Evolutionary conservation across 1,284 basidiomycete species (phyloP).

Genomic region (Tilletia caries): DNA sequence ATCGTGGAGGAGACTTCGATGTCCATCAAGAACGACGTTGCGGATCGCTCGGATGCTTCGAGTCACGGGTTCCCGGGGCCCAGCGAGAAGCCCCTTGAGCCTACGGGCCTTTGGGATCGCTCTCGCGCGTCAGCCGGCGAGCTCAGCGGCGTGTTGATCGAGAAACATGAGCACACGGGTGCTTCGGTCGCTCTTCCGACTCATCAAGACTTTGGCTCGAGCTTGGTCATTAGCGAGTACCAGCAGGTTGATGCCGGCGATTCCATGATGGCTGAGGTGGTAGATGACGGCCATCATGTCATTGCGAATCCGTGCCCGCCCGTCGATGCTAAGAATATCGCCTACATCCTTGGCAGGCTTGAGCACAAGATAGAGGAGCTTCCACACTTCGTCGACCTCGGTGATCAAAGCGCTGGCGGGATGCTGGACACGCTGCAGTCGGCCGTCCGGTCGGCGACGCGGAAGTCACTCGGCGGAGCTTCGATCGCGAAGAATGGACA

Average conservation of each 20-base stretch:
- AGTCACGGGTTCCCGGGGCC: conserved; percentile 4
- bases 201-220: neutral
- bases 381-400: conserved; percentile 66
- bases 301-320: conserved; percentile 84
- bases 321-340: conserved; percentile 68
- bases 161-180: neutral
- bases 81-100: neutral
- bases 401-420: conserved; percentile 59
- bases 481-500: conserved; percentile 22
- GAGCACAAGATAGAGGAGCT: conserved; percentile 62
- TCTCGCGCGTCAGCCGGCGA: neutral
- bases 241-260: neutral
- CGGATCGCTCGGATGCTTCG: conserved; percentile 2
- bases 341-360: conserved; percentile 65
- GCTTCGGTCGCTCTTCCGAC: neutral
- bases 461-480: conserved; percentile 44
- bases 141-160: neutral
- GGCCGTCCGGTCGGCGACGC: conserved; percentile 52
- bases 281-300: neutral
- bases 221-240: neutral
- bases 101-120: conserved; percentile 4
- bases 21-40: neutral
- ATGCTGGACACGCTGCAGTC: conserved; percentile 65
- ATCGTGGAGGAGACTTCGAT: neutral
- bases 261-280: neutral